Evolutionary conservation across 2,329 filamentous ascomycete species (phyloP), one percentile per base, ranked within the genome.

Genomic region (Fusarium proliferatum): DNA sequence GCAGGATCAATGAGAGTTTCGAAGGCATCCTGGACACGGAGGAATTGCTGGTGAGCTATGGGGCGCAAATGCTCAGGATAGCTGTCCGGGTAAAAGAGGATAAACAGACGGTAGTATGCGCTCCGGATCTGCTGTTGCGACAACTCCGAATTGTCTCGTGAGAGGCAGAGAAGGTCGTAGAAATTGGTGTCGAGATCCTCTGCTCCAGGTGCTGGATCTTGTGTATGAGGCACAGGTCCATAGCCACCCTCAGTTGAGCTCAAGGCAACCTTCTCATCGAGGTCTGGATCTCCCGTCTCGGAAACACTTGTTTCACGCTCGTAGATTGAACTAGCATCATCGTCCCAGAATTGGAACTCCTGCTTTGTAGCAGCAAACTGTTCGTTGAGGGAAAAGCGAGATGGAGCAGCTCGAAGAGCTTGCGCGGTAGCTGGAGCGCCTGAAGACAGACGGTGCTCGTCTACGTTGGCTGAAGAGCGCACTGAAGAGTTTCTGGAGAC

Each of bases 321-420:
- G 61, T 83, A 78, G 48, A 86, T 77, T 23, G 85, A 86, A 45
- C 84, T 85, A 26, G 80, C 82, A 69, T 87, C 86, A 73, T 87
- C 86, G 62, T 85, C 85, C 72, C 81, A 85, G 58, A 87, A 85
- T 53, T 86, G 85, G 56, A 83, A 84, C 66, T 87, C 85, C 53
- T 80, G 81, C 38, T 84, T 79, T 10, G 86, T 87, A 41, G 84
- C 79, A 26, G 86, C 85, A 64, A 87, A 87, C 62, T 87, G 85
- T 49, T 86, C 84, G 51, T 82, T 83, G 52, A 87, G 79, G 6
- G 86, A 87, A 78, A 83, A 85, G 51, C 85, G 83, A 33, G 85
- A 86, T 17, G 80, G 80, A n/a, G 79, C 79, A 36, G 82, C 80
- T 34, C 82, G 80, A 48, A 83, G 75, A 23, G 70, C 69, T 39